These are phyloP conservation scores for Cyathus striatus DNA, from an alignment of 768 basidiomycete genomes.

Conservation along the genomic window DNA sequence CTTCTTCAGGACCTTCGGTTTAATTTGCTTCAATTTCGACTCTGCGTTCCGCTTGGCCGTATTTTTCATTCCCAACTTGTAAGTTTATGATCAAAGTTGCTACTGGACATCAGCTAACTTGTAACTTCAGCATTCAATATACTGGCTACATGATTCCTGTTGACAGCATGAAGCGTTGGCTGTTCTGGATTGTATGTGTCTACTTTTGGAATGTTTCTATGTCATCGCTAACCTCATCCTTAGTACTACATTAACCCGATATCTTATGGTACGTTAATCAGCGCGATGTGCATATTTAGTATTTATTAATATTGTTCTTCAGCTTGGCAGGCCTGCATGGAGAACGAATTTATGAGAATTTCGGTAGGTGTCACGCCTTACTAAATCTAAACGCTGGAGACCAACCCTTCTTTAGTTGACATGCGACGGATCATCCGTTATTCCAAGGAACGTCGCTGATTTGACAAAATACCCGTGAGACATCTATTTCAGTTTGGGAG, in stretches of 20 bases:
- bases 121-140: slow-evolving; percentile 54
- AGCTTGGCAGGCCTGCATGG: slow-evolving; percentile 76
- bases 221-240: too few relatives aligned
- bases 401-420: slow-evolving; percentile 31
- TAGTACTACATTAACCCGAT: slow-evolving; percentile 80
- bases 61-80: slow-evolving; percentile 76
- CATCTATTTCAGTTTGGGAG: slow-evolving; percentile 10
- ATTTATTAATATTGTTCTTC: neutral
- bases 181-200: slow-evolving; percentile 75
- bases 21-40: slow-evolving; percentile 41
- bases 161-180: slow-evolving; percentile 70
- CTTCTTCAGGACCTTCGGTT: slow-evolving; percentile 76
- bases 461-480: slow-evolving; percentile 60
- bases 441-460: slow-evolving; percentile 59
- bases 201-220: neutral
- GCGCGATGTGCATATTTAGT: neutral
- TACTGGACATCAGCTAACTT: too few relatives aligned
- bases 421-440: slow-evolving; percentile 61
- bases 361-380: slow-evolving; percentile 32
- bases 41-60: slow-evolving; percentile 45
- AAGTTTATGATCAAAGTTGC: too few relatives aligned
- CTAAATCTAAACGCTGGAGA: neutral
- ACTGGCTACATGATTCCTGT: slow-evolving; percentile 67
- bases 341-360: slow-evolving; percentile 80
- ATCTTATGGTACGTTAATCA: slow-evolving; percentile 45